Base-by-base conservation (phyloP, 1,284 basidiomycete species). In the Exobasidium cylindrosporum region DNA sequence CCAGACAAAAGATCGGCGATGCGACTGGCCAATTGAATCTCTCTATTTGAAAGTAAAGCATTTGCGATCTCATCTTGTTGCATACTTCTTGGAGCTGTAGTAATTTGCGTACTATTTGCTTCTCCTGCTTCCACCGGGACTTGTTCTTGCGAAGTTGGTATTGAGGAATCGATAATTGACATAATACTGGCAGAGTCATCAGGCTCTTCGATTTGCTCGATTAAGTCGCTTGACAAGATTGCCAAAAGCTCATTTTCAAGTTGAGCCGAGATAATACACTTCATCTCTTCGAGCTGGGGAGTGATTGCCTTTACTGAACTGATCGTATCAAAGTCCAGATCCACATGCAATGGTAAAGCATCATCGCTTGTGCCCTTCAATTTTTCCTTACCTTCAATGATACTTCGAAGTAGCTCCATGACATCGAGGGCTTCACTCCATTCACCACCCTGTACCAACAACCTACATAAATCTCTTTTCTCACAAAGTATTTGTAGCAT, bases 1-100 rank as follows among this genome's bases (percentile, higher is more conserved):
- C 90, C 90, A 30, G 87, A 83, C 26, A 96, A 79, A 55, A 93
- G 80, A 0, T 91, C 90, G 21, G 84, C 83, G 52, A 92, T 73
- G 49, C 86, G 83, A 64, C 89, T 87, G 54, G 83, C 83, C 29
- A 90, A 72, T 1, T 57, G 58, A 1, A 60, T 58, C 26, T 70
- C 67, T 40, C 35, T 7, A 17, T 40, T 17, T 17, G 35, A 10
- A 40, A 17, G 10, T 3, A 21, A 14, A 21, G n/a, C 21, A 28
- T 13, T 50, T 14, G 26, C n/a, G 13, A 28, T 13, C 21, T 14
- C 26, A 2, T 24, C 47, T 24, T 50, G 47, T 14, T 50, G 17
- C 13, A 4, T 28, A 2, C 14, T 13, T 4, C 13, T 4, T 24
- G 14, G 1, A 0, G 52, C 13, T 1, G 66, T 14, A 40, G 35